A percentile compares a stretch with the other conserved stretches of the same genome.
These are phyloP conservation scores for Penium margaritaceum DNA, from an alignment of 139 green algal species.

Conservation along the genomic window DNA sequence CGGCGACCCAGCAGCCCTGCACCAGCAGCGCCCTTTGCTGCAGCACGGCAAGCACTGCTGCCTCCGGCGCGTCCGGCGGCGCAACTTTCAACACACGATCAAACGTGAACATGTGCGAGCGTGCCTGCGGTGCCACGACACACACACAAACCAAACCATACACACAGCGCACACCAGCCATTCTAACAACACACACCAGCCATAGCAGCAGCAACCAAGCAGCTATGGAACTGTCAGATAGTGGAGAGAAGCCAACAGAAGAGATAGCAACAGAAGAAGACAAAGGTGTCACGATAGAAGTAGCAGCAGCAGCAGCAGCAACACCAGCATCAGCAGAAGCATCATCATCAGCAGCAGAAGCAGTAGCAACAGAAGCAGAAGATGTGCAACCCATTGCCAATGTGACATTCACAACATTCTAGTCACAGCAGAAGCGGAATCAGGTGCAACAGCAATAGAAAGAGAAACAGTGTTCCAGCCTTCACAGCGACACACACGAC, in stretches of 20 bases:
- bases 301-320: too few relatives aligned
- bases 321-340: too few relatives aligned
- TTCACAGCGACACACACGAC: background rate
- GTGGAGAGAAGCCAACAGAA: background rate
- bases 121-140: slow-evolving; percentile 1
- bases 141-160: too few relatives aligned
- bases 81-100: slow-evolving; percentile 35
- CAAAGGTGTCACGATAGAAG: too few relatives aligned
- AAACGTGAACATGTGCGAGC: slow-evolving; percentile 27
- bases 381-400: too few relatives aligned
- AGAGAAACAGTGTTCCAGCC: background rate
- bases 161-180: too few relatives aligned
- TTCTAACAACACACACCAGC: background rate
- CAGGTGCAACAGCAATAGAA: background rate
- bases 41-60: slow-evolving; percentile 18
- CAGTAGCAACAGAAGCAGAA: too few relatives aligned
- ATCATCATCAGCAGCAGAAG: too few relatives aligned
- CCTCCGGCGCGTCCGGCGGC: slow-evolving; percentile 4
- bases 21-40: slow-evolving; percentile 22
- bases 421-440: too few relatives aligned
- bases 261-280: too few relatives aligned
- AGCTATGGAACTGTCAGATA: background rate
- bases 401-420: too few relatives aligned
- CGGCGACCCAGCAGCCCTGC: slow-evolving; percentile 40
- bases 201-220: background rate